phyloP scores from a whole-genome alignment of 2,329 filamentous ascomycete species.

The Aspergillus ruber region DNA sequence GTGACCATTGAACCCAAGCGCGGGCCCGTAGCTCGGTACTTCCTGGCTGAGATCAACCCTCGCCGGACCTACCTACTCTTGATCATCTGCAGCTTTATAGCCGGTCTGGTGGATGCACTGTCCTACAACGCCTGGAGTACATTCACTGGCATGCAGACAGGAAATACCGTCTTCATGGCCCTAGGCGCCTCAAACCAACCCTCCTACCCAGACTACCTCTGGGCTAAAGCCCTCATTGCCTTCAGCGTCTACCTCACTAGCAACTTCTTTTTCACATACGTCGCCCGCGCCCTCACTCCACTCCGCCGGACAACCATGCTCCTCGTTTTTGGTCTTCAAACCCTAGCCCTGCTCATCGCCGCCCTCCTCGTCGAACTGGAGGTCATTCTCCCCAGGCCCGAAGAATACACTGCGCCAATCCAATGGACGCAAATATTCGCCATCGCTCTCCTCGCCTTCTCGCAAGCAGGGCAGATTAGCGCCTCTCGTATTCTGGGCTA shows the following conservation, averaged over 20 bases:
- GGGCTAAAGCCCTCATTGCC: slow-evolving; percentile 39
- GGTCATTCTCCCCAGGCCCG: slow-evolving; percentile 24
- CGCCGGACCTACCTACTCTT: slow-evolving; percentile 22
- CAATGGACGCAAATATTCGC: slow-evolving; percentile 34
- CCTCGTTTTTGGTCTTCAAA: slow-evolving; percentile 35
- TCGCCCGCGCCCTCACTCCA: slow-evolving; percentile 24
- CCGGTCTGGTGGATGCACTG: slow-evolving; percentile 35
- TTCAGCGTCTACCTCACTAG: slow-evolving; percentile 33
- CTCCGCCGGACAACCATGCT: slow-evolving; percentile 34
- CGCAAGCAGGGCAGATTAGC: slow-evolving; percentile 36
- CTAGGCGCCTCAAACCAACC: slow-evolving; percentile 38
- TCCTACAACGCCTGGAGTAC: slow-evolving; percentile 39
- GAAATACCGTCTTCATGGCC: slow-evolving; percentile 40
- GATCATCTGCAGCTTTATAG: slow-evolving; percentile 32
- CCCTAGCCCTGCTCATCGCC: slow-evolving; percentile 26
- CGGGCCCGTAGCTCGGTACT: slow-evolving; percentile 9
- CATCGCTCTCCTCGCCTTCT: slow-evolving; percentile 35
- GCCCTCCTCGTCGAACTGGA: slow-evolving; percentile 27
- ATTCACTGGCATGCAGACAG: slow-evolving; percentile 42
- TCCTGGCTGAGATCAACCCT: slow-evolving; percentile 17
- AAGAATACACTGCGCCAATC: slow-evolving; percentile 15
- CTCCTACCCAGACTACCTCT: slow-evolving; percentile 33
- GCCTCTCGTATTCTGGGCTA: slow-evolving; percentile 30
- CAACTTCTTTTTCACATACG: slow-evolving; percentile 34
- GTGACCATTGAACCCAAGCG: neutral